These are phyloP conservation scores for Pseudozyma hubeiensis DNA, from an alignment of 1,284 basidiomycete species.

Conservation along the genomic window DNA sequence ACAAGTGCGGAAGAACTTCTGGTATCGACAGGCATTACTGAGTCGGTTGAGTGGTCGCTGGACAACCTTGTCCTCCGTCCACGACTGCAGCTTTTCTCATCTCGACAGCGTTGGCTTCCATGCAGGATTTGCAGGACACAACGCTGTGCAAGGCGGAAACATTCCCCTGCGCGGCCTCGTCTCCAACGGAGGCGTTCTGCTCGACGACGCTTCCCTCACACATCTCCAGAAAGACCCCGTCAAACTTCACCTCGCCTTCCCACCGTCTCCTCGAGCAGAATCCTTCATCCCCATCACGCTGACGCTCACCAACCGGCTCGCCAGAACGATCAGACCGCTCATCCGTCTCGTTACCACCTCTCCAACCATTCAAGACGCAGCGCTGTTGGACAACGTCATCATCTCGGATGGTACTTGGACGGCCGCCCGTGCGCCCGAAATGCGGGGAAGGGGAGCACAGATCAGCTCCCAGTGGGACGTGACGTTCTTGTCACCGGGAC, in stretches of 20 bases:
- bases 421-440: not conserved
- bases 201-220: conserved; percentile 6
- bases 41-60: conserved; percentile 78
- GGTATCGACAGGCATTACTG: conserved; percentile 90
- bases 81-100: not conserved
- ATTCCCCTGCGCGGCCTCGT: conserved; percentile 14
- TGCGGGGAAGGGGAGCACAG: conserved; percentile 1
- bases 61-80: conserved; percentile 71
- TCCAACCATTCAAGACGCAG: not conserved
- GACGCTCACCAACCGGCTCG: conserved; percentile 20
- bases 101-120: not conserved
- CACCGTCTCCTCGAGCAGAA: conserved; percentile 11
- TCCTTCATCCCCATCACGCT: conserved; percentile 10
- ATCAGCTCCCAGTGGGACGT: conserved; percentile 17
- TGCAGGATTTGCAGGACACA: not conserved
- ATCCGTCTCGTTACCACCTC: conserved; percentile 39
- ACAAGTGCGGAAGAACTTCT: conserved; percentile 82
- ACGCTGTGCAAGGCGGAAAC: conserved; percentile 7
- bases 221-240: conserved; percentile 21
- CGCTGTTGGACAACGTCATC: conserved; percentile 14
- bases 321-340: conserved; percentile 21
- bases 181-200: conserved; percentile 12
- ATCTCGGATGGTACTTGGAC: conserved; percentile 30
- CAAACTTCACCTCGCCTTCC: conserved; percentile 10
- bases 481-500: conserved; percentile 24